Base-by-base conservation (phyloP, 192 early-diverging fungal species). In the Linnemannia schmuckeri region DNA sequence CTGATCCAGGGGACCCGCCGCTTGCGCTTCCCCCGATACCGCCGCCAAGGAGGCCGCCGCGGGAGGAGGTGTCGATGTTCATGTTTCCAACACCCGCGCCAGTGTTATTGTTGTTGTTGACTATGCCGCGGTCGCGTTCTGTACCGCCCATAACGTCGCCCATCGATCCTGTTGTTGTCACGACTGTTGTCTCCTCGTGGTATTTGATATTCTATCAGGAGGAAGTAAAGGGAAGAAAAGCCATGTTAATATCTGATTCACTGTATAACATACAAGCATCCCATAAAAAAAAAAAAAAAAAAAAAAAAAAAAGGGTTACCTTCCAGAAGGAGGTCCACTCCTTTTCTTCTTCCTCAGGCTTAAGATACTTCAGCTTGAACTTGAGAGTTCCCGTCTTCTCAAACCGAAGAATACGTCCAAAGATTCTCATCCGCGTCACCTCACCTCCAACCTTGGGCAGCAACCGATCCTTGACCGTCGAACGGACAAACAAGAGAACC, bases 371-470 rank as follows among this genome's bases (percentile, higher is more conserved):
- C 47, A 79, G 40, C 70, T 79, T 71, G 38, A 79, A 79, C 47
- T 38, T 49, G 47, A 79, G 72, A 27, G 70, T 37, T 6, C 77
- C 77, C 0, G 68, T 72, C 70, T 79, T 79, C 46, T 79, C 79
- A 17, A 92, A 82, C 12, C 93, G 91, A 46, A 92, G 63, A 27
- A 94, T 77, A 66, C 90, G 91, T 1, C 94, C 93, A 90, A 93
- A 92, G 46, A 91, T 72, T 47, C 94, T 92, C 88, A 94, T 75
- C 13, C 91, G 89, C n/a, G 92, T 74, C 41, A 91, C 79, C 78
- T 95, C 93, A 61, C 93, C 93, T 1, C 90, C 89, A 8, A 89
- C 85, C 27, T 89, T 85, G 3, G 94, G 94, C 46, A 95, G 88
- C 57, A 92, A 78, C 30, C 94, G 92, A 87, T 94, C 94, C 37